Evolutionary conservation across 148 eudicot genomes (phyloP), one percentile per base, ranked within the genome.

Genomic region (Vaccinium vitisidaea): DNA sequence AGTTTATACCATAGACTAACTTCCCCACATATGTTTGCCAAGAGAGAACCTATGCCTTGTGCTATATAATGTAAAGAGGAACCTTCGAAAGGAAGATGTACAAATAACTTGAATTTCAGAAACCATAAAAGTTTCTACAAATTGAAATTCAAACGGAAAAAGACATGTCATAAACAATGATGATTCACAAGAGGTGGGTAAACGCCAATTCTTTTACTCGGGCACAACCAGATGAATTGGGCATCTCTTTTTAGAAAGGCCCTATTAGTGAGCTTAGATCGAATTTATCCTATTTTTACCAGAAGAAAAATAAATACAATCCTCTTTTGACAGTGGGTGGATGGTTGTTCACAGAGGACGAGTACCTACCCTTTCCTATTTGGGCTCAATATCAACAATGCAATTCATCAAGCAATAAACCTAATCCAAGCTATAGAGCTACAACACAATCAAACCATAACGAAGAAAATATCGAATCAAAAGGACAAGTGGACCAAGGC

Each of bases 21-120:
- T 75, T 81, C 81, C 98, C 98, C 1, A 74, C 48, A 65, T 85
- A 92, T 8, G 98, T 87, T 19, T n/a, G 94, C 99, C 87, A 92
- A 25, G 53, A 87, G 79, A 7, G 95, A 88, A 23, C 97, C 99
- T n/a, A 87, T 87, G 25, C 93, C 80, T 92, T 96, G 99, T 77
- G 93, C 97, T 55, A 84, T 39, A 39, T n/a, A n/a, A 96, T 82
- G 84, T 94, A 96, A 30, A 91, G 85, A 3, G 97, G 99, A 82
- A 96, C 99, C 98, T 96, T 88, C 21, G 75, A 78, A 81, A 75
- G 10, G 71, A 65, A 23, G 80, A 84, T 43, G 1, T 6, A 65
- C 46, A 80, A 27, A 56, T 19, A 27, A 13, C 12, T 36, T 48
- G 25, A 7, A 36, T 36, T 23, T 39, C 12, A 39, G 7, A 19